Evolutionary conservation across 108 stramenopile genomes (phyloP), one percentile per base, ranked within the genome.

Genomic region (Cyclotella sp.): DNA sequence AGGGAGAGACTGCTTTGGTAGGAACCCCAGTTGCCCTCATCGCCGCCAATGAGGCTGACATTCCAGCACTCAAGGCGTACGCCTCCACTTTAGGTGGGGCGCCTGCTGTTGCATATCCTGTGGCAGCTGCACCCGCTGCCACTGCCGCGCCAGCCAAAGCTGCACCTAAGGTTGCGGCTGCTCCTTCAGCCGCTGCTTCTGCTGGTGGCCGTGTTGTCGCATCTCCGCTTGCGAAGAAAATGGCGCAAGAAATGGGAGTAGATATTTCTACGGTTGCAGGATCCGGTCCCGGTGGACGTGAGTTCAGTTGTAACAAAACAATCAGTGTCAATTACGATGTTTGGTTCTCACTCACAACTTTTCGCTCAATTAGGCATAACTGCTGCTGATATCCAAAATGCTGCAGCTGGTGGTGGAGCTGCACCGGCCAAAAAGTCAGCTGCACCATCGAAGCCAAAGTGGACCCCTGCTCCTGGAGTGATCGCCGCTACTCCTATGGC

Each of bases 221-320:
- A 9, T 97, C 96, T 53, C 98, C 98, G 19, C 83, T 97, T 74
- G 98, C 98, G 27, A 93, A 95, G 85, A 95, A 94, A 63, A 84
- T 90, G 83, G 94, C 94, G 24, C 74, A 84, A 44, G 96, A 96
- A 67, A 85, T 90, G 66, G 93, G 93, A 42, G 63, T 97, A 62
- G 97, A 97, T 79, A 87, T 97, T 46, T 68, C 78, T 22, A 83
- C 91, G n/a, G 86, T 98, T 70, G 73, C 91, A 10, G 97, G 97
- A 74, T 95, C 94, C n/a, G 97, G 98, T 39, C 94, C 95, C 14
- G 90, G 82, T 19, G 97, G 96, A 62, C 90, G 97, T 26, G 55
- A 55, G 55, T 55, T 22, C 24, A 3, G 9, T 49, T 9, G 9
- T 49, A 16, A 49, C 9, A 7, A 49, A n/a, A 24, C 24, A 8